Conservation (phyloP, 306 rosid species). For the Fragaria nilgerrensis region DNA sequence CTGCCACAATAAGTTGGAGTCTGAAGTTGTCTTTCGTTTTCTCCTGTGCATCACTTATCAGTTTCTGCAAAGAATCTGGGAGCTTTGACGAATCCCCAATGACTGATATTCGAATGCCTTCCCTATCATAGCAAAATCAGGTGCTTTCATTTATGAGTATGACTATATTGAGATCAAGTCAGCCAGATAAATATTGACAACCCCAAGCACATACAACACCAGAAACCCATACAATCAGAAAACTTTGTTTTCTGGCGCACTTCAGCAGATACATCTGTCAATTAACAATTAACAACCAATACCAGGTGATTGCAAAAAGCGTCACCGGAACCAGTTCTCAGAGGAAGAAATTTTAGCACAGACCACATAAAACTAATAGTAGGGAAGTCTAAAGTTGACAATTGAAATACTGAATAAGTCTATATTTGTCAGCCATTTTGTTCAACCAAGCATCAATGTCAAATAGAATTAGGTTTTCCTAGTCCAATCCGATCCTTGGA, state of each 20-base stretch:
- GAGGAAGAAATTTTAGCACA: neutral
- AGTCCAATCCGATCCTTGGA: neutral
- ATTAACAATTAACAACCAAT: neutral
- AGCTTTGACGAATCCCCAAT: constrained; percentile 74
- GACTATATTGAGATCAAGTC: neutral
- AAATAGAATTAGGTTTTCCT: neutral
- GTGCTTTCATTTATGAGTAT: neutral
- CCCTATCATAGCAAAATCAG: constrained; percentile 33
- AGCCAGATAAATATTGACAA: neutral
- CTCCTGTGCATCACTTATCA: constrained; percentile 43
- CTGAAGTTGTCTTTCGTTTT: constrained; percentile 37
- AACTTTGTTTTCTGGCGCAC: neutral
- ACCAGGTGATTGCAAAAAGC: neutral
- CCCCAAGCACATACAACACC: neutral
- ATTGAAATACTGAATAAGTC: neutral
- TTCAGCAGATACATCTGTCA: neutral
- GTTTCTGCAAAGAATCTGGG: constrained; percentile 33
- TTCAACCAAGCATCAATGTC: neutral
- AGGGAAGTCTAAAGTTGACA: neutral
- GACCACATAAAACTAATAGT: neutral
- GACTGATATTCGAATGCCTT: constrained; percentile 51
- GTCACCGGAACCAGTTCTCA: neutral
- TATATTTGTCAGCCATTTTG: neutral
- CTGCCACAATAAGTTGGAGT: constrained; percentile 64
- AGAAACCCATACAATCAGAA: neutral